Percentiles rank a stretch among this genome's conserved stretches.
phyloP scores from a whole-genome alignment of 129 eudicot species.

The Helichrysum umbraculigerum region DNA sequence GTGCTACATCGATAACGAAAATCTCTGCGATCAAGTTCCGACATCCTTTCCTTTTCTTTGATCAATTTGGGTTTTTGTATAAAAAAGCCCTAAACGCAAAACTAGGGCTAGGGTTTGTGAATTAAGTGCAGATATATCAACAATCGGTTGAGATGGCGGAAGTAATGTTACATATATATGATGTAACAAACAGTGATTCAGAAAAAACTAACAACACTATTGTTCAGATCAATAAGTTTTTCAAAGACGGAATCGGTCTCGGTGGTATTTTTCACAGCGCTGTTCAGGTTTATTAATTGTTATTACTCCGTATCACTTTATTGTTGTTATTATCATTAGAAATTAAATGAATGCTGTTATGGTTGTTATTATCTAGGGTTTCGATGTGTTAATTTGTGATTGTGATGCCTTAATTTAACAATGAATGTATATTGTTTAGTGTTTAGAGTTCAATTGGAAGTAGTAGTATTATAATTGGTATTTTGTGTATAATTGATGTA shows the following conservation, averaged over 20 bases:
- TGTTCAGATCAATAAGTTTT: conserved; percentile 88
- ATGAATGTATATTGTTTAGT: no score
- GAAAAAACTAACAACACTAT: conserved; percentile 91
- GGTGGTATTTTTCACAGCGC: conserved; percentile 99
- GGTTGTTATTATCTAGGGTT: conserved; percentile 25
- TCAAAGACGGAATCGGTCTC: conserved; percentile 92
- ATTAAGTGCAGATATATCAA: neutral
- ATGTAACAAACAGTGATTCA: conserved; percentile 92
- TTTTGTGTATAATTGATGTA: no score
- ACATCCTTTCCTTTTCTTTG: no score
- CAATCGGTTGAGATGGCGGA: conserved; percentile 52
- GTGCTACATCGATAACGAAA: neutral
- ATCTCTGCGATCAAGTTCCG: neutral
- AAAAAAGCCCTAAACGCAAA: no score
- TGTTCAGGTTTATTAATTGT: conserved; percentile 58
- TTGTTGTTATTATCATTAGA: neutral
- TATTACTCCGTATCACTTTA: neutral
- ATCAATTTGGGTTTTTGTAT: no score
- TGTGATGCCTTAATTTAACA: no score
- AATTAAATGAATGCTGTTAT: neutral
- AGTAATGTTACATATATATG: conserved; percentile 85
- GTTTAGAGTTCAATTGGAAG: no score
- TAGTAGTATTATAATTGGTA: no score
- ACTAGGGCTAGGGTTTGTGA: conserved; percentile 17
- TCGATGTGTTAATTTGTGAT: neutral